Evolutionary conservation across 169 alveolate species (phyloP).

Genomic region (Plasmodium knowlesi): DNA sequence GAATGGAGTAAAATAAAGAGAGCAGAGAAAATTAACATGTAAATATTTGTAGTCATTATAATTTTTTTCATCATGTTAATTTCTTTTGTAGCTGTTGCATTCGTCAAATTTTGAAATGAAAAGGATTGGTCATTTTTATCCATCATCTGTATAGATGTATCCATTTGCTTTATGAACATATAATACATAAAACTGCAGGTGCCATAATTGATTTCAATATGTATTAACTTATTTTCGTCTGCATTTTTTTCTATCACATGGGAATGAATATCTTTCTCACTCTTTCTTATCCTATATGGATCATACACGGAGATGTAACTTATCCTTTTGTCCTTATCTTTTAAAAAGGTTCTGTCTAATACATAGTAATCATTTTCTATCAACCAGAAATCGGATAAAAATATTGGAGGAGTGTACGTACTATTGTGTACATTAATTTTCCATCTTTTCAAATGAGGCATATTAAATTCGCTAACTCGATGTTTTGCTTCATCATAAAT

Average conservation of each 20-base stretch:
- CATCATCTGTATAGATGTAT: slow-evolving; percentile 62
- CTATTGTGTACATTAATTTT: slow-evolving; percentile 47
- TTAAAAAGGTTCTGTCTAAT: slow-evolving; percentile 39
- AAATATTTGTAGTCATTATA: slow-evolving; percentile 89
- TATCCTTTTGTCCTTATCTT: slow-evolving; percentile 53
- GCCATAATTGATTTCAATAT: slow-evolving; percentile 51
- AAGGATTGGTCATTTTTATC: slow-evolving; percentile 32
- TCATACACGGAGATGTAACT: slow-evolving; percentile 71
- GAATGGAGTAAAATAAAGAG: slow-evolving; percentile 89
- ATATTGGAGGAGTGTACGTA: slow-evolving; percentile 78
- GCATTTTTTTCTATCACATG: slow-evolving; percentile 22
- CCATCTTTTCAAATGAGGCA: slow-evolving; percentile 79
- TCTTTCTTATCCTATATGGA: slow-evolving; percentile 72
- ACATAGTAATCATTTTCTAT: slow-evolving; percentile 77
- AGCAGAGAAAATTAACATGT: slow-evolving; percentile 88
- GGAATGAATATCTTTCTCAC: slow-evolving; percentile 30
- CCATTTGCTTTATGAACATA: slow-evolving; percentile 65
- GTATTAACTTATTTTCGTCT: slow-evolving; percentile 43
- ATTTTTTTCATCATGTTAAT: slow-evolving; percentile 90
- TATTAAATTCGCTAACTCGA: slow-evolving; percentile 64
- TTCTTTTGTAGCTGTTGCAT: slow-evolving; percentile 82
- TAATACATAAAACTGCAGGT: slow-evolving; percentile 71
- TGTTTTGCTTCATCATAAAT: slow-evolving; percentile 74
- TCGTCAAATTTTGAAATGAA: slow-evolving; percentile 60
- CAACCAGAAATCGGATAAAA: slow-evolving; percentile 81